Evolutionary conservation across 2,329 filamentous ascomycete species (phyloP), one percentile per base, ranked within the genome.

Genomic region (Cercospora sp.): DNA sequence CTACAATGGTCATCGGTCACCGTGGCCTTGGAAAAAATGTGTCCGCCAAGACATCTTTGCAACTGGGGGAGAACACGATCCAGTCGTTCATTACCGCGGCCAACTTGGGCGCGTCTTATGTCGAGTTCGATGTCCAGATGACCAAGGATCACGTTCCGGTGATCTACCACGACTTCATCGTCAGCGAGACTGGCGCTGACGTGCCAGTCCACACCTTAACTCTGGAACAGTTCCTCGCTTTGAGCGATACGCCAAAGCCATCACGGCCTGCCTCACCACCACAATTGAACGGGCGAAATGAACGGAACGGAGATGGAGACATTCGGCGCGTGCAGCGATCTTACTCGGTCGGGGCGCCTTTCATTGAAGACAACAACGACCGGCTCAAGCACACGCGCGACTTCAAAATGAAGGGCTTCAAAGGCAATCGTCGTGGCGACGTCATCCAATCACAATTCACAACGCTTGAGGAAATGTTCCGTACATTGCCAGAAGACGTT

Each of bases 101-200:
- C 53, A 98, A 97, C 73, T 81, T 99, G 62, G 95, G 95, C 8
- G 95, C 88, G 12, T 87, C 86, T 9, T 90, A 90, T 73, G 88
- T 90, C 40, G 88, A 90, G 74, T 88, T 88, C 75, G 95, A 99
- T 78, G 95, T 99, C 0, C 95, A 99, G 78, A 84, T 99, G 45
- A 99, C 95, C n/a, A 99, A 99, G 77, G 95, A 99, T 77, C 93
- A 96, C 75, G 93, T 99, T 1, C 95, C 95, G 0, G 94, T 99
- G 72, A 97, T 99, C 75, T 99, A 99, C 78, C 95, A 99, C 78
- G 95, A 99, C 79, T 99, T 99, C 76, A 85, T 98, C 13, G 95
- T 99, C 78, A 97, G 93, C 77, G 95, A 99, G 81, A 98, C 95
- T 0, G 95, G 96, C 9, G 95, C 97, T 64, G 95, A 99, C 77